Evolutionary conservation across 768 basidiomycete species (phyloP).

Genomic region (Tremella mesenterica): DNA sequence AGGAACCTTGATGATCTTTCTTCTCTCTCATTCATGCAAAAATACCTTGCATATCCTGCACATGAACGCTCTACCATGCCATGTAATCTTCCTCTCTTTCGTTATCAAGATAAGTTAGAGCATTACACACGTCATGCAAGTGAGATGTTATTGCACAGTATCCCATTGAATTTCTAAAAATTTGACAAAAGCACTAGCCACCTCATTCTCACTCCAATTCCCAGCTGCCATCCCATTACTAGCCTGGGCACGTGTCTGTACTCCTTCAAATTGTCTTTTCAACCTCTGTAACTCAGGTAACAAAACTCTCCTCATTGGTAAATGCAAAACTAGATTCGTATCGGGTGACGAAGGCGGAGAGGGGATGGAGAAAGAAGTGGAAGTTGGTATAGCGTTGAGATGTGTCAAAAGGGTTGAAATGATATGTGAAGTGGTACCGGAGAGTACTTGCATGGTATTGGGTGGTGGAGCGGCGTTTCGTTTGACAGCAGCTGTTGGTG

Average conservation of each 20-base stretch:
- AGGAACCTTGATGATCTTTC: too few species aligned
- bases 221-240: conserved; percentile 36
- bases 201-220: conserved; percentile 34
- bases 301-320: conserved; percentile 66
- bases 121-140: neutral
- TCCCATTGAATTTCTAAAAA: conserved; percentile 45
- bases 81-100: too few species aligned
- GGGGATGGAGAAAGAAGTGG: conserved; percentile 52
- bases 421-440: conserved; percentile 63
- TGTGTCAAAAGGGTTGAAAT: conserved; percentile 55
- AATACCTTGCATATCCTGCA: too few species aligned
- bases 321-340: conserved; percentile 48
- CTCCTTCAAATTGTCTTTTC: conserved; percentile 81
- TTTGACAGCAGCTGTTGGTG: conserved; percentile 75
- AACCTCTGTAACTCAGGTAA: conserved; percentile 78
- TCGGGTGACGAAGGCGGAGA: conserved; percentile 46
- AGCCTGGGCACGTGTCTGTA: conserved; percentile 67
- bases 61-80: too few species aligned
- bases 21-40: too few species aligned
- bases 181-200: conserved; percentile 44
- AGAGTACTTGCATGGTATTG: conserved; percentile 78
- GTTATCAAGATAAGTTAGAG: neutral
- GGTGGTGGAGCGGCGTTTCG: conserved; percentile 56
- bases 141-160: conserved; percentile 6
- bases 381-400: conserved; percentile 50